phyloP scores from a whole-genome alignment of 805 yeast genomes.

The Alloascoidea hylecoeti region DNA sequence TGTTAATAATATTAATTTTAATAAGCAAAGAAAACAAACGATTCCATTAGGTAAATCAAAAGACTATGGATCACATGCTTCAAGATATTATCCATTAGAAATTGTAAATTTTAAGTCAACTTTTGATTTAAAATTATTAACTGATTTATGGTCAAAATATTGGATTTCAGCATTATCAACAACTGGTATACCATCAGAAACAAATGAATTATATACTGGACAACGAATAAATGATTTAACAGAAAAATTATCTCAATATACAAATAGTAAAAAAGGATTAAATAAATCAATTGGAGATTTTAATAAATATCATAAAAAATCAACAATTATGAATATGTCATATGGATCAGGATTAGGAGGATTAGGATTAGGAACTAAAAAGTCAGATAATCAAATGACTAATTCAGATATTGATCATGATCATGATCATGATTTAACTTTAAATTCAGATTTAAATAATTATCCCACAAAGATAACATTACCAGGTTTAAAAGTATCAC shows the following conservation, averaged over 20 bases:
- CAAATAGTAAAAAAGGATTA: constrained; percentile 2
- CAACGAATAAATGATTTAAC: constrained; percentile 15
- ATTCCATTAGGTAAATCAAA: constrained; percentile 38
- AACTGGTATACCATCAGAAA: constrained; percentile 9
- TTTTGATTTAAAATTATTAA: constrained; percentile 32
- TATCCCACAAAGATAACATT: too few species aligned
- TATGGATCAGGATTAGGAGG: too few species aligned
- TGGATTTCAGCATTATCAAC: constrained; percentile 29
- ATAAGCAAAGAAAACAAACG: constrained; percentile 8
- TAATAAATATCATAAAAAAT: too few species aligned
- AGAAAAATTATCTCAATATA: constrained; percentile 9
- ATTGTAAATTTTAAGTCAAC: constrained; percentile 43
- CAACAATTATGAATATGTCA: too few species aligned
- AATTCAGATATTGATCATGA: too few species aligned
- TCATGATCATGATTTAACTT: too few species aligned
- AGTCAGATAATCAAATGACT: too few species aligned
- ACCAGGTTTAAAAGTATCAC: too few species aligned
- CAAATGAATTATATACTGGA: constrained; percentile 13
- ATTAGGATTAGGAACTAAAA: too few species aligned
- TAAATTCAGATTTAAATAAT: too few species aligned
- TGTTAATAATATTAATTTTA: constrained; percentile 7
- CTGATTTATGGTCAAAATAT: constrained; percentile 27
- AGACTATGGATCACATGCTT: constrained; percentile 62
- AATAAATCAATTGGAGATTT: too few species aligned
- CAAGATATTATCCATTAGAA: constrained; percentile 51